phyloP scores from a whole-genome alignment of 139 green algal species.

The Monoraphidium neglectum region DNA sequence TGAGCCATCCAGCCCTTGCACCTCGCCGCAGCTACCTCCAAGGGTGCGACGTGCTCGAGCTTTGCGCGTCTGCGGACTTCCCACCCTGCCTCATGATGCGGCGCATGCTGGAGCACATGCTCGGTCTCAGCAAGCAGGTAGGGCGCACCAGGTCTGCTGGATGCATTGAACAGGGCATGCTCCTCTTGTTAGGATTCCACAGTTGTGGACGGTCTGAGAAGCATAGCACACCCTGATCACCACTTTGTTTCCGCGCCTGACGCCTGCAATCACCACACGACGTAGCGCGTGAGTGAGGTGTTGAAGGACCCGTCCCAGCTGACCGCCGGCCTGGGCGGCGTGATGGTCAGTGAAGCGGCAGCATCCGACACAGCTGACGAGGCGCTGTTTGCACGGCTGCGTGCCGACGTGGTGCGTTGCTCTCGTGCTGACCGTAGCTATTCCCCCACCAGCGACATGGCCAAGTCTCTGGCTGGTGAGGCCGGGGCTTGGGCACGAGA shows the following conservation, averaged over 20 bases:
- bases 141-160: no score
- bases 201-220: no score
- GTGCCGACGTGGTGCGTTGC: constrained; percentile 44
- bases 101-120: constrained; percentile 57
- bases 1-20: no score
- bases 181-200: no score
- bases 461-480: constrained; percentile 45
- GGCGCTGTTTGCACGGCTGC: constrained; percentile 40
- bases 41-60: constrained; percentile 68
- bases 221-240: no score
- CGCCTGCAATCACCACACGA: neutral
- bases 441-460: constrained; percentile 59
- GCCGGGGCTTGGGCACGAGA: no score
- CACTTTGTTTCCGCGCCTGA: no score
- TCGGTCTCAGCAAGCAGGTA: constrained; percentile 33
- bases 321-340: neutral
- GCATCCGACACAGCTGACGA: neutral
- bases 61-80: constrained; percentile 64
- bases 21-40: constrained; percentile 37
- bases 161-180: no score
- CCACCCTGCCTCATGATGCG: constrained; percentile 76
- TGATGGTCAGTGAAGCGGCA: neutral
- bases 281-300: constrained; percentile 13
- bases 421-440: constrained; percentile 57
- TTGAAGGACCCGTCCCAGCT: constrained; percentile 17